Evolutionary conservation across 208 protist genomes (phyloP).

Genomic region (Leishmania major): DNA sequence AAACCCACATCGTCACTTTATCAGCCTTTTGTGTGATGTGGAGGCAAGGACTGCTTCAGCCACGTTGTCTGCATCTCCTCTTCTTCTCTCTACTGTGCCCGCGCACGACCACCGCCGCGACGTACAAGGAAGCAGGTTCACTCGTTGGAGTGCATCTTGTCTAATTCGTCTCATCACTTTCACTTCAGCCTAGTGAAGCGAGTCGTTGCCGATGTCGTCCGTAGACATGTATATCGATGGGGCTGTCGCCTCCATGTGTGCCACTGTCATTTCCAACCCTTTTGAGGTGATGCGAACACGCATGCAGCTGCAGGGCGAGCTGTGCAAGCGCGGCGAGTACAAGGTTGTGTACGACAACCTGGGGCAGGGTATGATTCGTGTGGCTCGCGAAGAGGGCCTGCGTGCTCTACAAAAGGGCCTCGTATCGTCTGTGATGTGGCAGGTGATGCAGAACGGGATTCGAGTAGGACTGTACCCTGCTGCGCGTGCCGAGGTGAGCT

Average conservation of each 20-base stretch:
- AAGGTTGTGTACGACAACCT: constrained; percentile 53
- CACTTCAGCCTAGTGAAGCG: background rate
- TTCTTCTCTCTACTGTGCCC: background rate
- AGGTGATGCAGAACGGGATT: constrained; percentile 66
- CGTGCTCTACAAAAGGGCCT: constrained; percentile 64
- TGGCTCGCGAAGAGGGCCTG: constrained; percentile 54
- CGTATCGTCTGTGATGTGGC: constrained; percentile 44
- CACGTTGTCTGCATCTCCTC: background rate
- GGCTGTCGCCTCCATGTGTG: constrained; percentile 44
- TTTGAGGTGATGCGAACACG: constrained; percentile 80
- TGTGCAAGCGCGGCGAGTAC: constrained; percentile 49
- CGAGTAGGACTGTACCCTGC: constrained; percentile 65
- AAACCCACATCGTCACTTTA: background rate
- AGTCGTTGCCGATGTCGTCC: constrained; percentile 23
- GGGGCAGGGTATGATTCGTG: constrained; percentile 46
- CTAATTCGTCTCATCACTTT: background rate
- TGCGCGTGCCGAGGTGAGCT: constrained; percentile 35
- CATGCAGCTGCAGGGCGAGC: constrained; percentile 74
- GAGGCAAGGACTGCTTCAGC: background rate
- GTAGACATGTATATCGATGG: constrained; percentile 63
- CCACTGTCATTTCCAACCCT: constrained; percentile 65
- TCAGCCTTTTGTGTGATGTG: background rate
- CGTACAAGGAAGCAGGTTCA: background rate
- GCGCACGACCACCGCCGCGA: background rate
- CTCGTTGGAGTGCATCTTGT: background rate